Base-by-base conservation (phyloP, 305 asterid species). In the Solanum hybrid region DNA sequence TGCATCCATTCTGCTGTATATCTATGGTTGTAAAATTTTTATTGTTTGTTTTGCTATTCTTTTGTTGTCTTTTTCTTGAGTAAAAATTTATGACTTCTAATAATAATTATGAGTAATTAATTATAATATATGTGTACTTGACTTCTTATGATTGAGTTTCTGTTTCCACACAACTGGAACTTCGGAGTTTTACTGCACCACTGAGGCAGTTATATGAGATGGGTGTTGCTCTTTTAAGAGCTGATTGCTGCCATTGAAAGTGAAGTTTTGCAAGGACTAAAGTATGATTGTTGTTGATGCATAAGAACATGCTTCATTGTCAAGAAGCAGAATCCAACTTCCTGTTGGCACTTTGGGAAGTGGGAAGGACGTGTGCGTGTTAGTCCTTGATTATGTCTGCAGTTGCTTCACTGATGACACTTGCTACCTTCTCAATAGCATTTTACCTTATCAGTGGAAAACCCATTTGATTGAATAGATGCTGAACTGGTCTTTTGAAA, bases 321-420 rank as follows among this genome's bases (percentile, higher is more conserved):
- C 76, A 82, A 83, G 87, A 42, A 42, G 87, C 73, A 83, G 71
- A 83, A 83, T 64, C 87, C 39, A 83, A 83, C 73, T 83, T 81
- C 69, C 69, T 29, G 14, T 28, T 42, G 71, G 28, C 87, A 82
- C 37, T 82, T 83, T 42, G 28, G 85, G 20, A 46, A 3, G n/a
- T n/a, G 39, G 73, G 39, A 42, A 82, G 36, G 28, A 46, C 20
- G 64, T 42, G 8, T 42, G 3, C 29, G 37, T 83, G 37, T 42
- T 46, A 28, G 39, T 83, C 40, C 39, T 83, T 28, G 73, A 84
- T 85, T 85, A 22, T 57, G 16, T 84, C 73, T 84, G 88, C 88
- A 81, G 67, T 81, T 29, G 8, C 42, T 51, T 85, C 88, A 51
- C 75, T 85, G 76, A 85, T 20, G 24, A 11, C 36, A 84, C 1